A percentile compares a stretch with the other conserved stretches of the same genome.
phyloP scores from a whole-genome alignment of 176 grass and related monocot species.

The Chloris gayana region DNA sequence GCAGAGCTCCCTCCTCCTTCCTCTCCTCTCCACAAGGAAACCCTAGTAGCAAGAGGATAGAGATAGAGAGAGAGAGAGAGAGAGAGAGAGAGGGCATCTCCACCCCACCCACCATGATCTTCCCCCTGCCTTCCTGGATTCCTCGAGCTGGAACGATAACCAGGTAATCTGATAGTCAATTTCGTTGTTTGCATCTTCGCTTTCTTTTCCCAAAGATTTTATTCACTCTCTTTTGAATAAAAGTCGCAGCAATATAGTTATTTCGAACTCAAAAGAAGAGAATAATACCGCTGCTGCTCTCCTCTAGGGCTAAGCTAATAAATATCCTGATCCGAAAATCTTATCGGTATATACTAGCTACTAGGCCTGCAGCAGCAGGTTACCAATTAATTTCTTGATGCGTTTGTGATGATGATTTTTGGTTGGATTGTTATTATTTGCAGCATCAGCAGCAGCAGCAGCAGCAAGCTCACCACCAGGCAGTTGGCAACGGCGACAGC shows the following conservation, averaged over 20 bases:
- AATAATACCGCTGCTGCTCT: slow-evolving; percentile 35
- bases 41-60: slow-evolving; percentile 24
- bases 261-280: slow-evolving; percentile 15
- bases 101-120: slow-evolving; percentile 63
- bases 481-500: neutral
- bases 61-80: too few species aligned
- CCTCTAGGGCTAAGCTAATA: slow-evolving; percentile 32
- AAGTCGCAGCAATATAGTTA: slow-evolving; percentile 39
- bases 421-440: neutral
- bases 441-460: slow-evolving; percentile 7
- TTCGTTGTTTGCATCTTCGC: too few species aligned
- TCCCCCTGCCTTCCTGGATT: slow-evolving; percentile 72
- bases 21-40: slow-evolving; percentile 35
- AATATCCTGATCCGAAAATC: slow-evolving; percentile 44
- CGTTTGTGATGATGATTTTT: slow-evolving; percentile 3
- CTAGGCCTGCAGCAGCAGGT: accelerated
- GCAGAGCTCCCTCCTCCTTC: slow-evolving; percentile 41
- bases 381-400: neutral
- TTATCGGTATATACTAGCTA: slow-evolving; percentile 35
- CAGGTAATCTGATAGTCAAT: slow-evolving; percentile 47
- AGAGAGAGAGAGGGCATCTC: slow-evolving; percentile 34
- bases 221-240: slow-evolving; percentile 59
- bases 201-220: slow-evolving; percentile 47
- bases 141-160: slow-evolving; percentile 85
- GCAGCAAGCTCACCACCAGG: slow-evolving; percentile 53